Conservation (phyloP, 2,329 filamentous ascomycete genomes). For the Penicillium capsulatum region DNA sequence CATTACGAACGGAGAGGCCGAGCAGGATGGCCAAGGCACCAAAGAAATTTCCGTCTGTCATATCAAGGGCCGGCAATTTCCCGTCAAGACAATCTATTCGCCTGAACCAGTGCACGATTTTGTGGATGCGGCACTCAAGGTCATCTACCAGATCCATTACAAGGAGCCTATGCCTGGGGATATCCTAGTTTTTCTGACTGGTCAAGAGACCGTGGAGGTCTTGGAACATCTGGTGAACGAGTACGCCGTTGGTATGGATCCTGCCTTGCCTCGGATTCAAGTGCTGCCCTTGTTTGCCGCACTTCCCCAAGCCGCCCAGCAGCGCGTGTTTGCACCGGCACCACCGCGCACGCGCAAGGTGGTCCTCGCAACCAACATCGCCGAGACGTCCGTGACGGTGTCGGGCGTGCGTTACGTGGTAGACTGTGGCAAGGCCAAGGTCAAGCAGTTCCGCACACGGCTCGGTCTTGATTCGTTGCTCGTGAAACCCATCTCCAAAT, state of each 20-base stretch:
- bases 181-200: constrained; percentile 85
- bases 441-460: constrained; percentile 81
- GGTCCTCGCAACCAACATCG: constrained; percentile 92
- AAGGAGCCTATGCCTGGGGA: constrained; percentile 91
- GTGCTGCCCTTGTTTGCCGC: constrained; percentile 85
- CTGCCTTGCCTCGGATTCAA: constrained; percentile 63
- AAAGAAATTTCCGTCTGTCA: constrained; percentile 55
- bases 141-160: constrained; percentile 79
- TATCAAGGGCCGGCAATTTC: constrained; percentile 82
- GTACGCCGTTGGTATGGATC: constrained; percentile 66
- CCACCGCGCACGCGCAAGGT: constrained; percentile 76
- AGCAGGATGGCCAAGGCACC: constrained; percentile 40
- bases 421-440: constrained; percentile 88
- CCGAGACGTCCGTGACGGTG: constrained; percentile 96
- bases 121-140: constrained; percentile 73
- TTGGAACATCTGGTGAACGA: constrained; percentile 77
- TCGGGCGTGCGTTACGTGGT: constrained; percentile 88
- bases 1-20: constrained; percentile 9
- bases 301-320: constrained; percentile 78
- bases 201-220: constrained; percentile 86
- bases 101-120: constrained; percentile 72
- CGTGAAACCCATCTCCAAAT: constrained; percentile 85
- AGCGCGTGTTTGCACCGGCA: constrained; percentile 75
- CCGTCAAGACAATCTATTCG: constrained; percentile 74
- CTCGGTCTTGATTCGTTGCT: constrained; percentile 87